Base-by-base conservation (phyloP, 768 basidiomycete genomes). In the Gloeophyllum trabeum region DNA sequence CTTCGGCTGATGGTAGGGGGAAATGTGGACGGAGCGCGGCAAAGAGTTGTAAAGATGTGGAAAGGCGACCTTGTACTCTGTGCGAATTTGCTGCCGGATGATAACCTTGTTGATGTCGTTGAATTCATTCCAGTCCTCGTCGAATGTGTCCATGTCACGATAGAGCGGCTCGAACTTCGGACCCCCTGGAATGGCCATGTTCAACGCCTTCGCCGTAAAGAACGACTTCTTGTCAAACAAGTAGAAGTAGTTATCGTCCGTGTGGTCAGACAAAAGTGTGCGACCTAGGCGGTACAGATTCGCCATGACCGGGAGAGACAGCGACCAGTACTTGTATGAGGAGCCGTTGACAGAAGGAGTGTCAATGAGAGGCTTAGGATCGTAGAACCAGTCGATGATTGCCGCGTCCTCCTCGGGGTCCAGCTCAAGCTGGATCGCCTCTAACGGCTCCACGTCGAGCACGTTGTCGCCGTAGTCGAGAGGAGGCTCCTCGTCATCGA, bases 21-120 rank as follows among this genome's bases (percentile, higher is more conserved):
- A 85, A 42, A 99, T 82, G 42, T 76, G 84, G 43, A 99, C 92
- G 20, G 91, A 89, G 24, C 94, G 87, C 36, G 96, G 96, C 6
- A 96, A 73, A 25, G 96, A 96, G 64, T 99, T 99, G 66, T 99
- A 99, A 1, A 99, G 73, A 55, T 99, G 94, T 24, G 96, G 94
- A 72, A 97, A 98, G 2, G 93, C 94, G 40, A 99, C 92, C 60
- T 94, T 97, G 75, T 99, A 97, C 64, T 99, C 96, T 2, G 94
- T 97, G 36, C 96, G 78, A 48, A 98, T 94, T 60, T 96, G 90
- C 57, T 98, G 92, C 18, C 96, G 92, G 51, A 99, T 98, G 61
- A 99, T 94, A 55, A 99, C 86, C 62, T 99, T 99, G 67, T 96
- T 93, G 63, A 98, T 96, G 57, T 99, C 96, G 58, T 99, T 99